Base-by-base conservation (phyloP, 495 filamentous ascomycete genomes). In the Xylaria bambusicola region DNA sequence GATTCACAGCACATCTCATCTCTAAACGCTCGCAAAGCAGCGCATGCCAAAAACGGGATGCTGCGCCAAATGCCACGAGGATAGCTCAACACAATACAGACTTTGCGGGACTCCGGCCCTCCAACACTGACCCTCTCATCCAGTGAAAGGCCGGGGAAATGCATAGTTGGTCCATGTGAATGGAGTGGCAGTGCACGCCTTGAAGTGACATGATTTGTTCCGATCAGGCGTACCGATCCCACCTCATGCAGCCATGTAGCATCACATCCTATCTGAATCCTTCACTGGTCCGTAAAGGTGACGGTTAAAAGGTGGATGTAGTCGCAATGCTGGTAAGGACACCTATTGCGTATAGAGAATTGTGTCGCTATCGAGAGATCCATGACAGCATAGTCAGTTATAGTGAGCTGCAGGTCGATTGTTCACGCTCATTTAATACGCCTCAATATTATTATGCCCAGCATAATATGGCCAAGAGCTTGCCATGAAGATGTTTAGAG, bases 191-290 rank as follows among this genome's bases (percentile, higher is more conserved):
- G 57, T 46, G 41, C 48, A 24, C 21, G 29, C 21, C 41, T 21
- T 6, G 31, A 41, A 36, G 41, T 46, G 40, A 52, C 35, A 20
- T 53, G 57, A 53, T 53, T 60, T 41, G 48, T 53, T 26, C 40
- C 49, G 41, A 53, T 9, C 38, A 8, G 40, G 49, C 17, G n/a
- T 9, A n/a, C 45, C 47, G 41, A 38, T 53, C 35, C 57, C 41
- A 47, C 40, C 40, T 60, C 49, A 53, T 60, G 41, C 57, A 60
- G 49, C 29, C 57, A 53, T 60, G 57, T 53, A 47, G 36, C 49
- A 47, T 52, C 57, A 24, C 36, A 36, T 53, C 36, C 38, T 38
- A 12, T 38, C 47, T 53, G 24, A 27, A 58, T 47, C 49, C 46
- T 18, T 20, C 44, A 36, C 51, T 53, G 49, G 49, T 17, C 40